Percentiles rank a stretch among this genome's conserved stretches.
These are phyloP conservation scores for Grifola frondosa DNA, from an alignment of 1,284 basidiomycete genomes.

Conservation along the genomic window DNA sequence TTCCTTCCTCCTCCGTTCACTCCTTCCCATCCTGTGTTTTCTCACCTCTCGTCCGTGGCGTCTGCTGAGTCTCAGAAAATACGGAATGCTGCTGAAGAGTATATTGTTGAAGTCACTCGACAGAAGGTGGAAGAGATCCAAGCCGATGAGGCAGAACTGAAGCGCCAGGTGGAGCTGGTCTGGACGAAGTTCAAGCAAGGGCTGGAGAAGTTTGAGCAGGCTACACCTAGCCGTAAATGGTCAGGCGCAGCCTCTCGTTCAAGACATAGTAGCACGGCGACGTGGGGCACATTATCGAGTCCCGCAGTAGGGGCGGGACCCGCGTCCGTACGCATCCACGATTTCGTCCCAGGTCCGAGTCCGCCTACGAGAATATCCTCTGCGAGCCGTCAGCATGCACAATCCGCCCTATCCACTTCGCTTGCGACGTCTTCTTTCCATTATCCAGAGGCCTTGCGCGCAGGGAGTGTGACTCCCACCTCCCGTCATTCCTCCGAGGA, in stretches of 20 bases:
- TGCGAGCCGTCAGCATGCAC: conserved; percentile 35
- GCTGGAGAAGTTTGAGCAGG: conserved; percentile 47
- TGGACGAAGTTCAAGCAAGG: conserved; percentile 61
- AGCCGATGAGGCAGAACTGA: conserved; percentile 52
- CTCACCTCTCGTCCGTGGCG: conserved; percentile 61
- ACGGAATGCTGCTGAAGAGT: conserved; percentile 57
- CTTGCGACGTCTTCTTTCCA: conserved; percentile 61
- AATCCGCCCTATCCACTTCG: conserved; percentile 70
- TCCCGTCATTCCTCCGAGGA: conserved; percentile 5
- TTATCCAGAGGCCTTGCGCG: conserved; percentile 40
- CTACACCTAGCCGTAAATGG: conserved; percentile 15
- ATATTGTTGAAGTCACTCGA: conserved; percentile 54
- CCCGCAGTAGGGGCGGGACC: conserved; percentile 9
- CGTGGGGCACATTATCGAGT: conserved; percentile 8
- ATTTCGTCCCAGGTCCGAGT: conserved; percentile 54
- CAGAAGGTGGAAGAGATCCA: conserved; percentile 59
- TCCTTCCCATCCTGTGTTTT: conserved; percentile 70
- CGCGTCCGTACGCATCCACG: conserved; percentile 46
- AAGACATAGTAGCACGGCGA: conserved; percentile 19
- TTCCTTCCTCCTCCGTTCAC: conserved; percentile 77
- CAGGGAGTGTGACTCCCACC: conserved; percentile 11
- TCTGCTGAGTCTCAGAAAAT: conserved; percentile 51
- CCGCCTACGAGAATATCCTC: conserved; percentile 38
- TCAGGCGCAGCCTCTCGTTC: conserved; percentile 9
- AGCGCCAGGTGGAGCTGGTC: conserved; percentile 57